Evolutionary conservation across 129 eudicot species (phyloP).

Genomic region (Artemisia tridentata): DNA sequence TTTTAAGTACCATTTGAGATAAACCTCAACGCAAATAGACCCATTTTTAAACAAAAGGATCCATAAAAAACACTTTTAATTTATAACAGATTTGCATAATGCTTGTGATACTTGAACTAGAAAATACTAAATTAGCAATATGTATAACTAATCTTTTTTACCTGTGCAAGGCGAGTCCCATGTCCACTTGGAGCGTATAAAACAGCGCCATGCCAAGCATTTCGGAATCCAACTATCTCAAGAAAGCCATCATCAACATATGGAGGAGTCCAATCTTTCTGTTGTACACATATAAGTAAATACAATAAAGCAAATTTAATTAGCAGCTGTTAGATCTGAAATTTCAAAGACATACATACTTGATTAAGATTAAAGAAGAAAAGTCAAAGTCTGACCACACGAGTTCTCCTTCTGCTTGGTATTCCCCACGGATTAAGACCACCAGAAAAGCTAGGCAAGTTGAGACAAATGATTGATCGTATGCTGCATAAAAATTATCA

Average conservation of each 20-base stretch:
- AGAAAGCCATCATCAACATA: slow-evolving; percentile 85
- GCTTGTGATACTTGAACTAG: too few species aligned
- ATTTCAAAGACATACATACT: not conserved
- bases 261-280: slow-evolving; percentile 65
- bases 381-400: slow-evolving; percentile 42
- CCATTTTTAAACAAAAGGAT: too few species aligned
- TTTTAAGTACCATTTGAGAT: too few species aligned
- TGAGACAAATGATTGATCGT: slow-evolving; percentile 81
- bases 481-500: slow-evolving; percentile 47
- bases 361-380: not conserved
- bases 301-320: slow-evolving; percentile 6
- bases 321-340: slow-evolving; percentile 7
- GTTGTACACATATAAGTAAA: slow-evolving; percentile 19
- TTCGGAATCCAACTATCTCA: slow-evolving; percentile 91
- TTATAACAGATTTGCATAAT: too few species aligned
- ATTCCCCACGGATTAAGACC: slow-evolving; percentile 94
- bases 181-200: slow-evolving; percentile 82
- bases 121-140: not conserved
- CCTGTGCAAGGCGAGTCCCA: slow-evolving; percentile 99
- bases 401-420: slow-evolving; percentile 57
- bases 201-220: slow-evolving; percentile 99
- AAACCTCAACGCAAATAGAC: too few species aligned
- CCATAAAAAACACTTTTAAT: too few species aligned
- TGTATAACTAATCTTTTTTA: slow-evolving; percentile 1
- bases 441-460: slow-evolving; percentile 96